phyloP scores from a whole-genome alignment of 2,329 filamentous ascomycete genomes.

The Capronia epimyces region DNA sequence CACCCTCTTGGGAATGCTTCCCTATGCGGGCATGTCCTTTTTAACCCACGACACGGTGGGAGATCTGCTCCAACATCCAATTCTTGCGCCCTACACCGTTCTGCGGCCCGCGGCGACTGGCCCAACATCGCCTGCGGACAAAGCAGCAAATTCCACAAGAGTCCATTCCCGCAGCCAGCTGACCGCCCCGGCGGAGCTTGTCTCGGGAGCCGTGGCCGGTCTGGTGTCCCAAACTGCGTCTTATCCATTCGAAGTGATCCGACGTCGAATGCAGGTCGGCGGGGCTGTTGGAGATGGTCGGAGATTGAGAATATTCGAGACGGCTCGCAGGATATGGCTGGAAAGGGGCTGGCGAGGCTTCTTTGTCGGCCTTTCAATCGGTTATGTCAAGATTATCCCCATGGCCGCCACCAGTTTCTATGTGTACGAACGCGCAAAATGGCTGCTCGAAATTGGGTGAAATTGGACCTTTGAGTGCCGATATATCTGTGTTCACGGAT shows the following conservation, averaged over 20 bases:
- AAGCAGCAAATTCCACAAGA: slow-evolving; percentile 34
- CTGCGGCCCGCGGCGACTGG: slow-evolving; percentile 48
- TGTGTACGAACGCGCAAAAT: slow-evolving; percentile 61
- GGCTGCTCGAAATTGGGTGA: slow-evolving; percentile 55
- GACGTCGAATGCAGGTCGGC: slow-evolving; percentile 91
- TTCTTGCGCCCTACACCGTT: slow-evolving; percentile 68
- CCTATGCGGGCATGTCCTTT: slow-evolving; percentile 93
- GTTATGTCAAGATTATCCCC: slow-evolving; percentile 89
- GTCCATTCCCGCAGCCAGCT: slow-evolving; percentile 60
- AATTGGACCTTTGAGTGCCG: not conserved
- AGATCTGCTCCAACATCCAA: slow-evolving; percentile 69
- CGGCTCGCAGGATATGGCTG: slow-evolving; percentile 64
- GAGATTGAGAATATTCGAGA: slow-evolving; percentile 71
- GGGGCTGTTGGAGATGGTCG: slow-evolving; percentile 89
- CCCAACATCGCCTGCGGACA: slow-evolving; percentile 31
- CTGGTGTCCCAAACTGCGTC: slow-evolving; percentile 85
- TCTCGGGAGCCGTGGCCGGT: slow-evolving; percentile 77
- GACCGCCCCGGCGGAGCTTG: slow-evolving; percentile 79
- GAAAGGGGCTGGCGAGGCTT: slow-evolving; percentile 77
- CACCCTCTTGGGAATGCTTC: slow-evolving; percentile 89
- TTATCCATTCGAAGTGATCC: slow-evolving; percentile 88
- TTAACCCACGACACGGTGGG: slow-evolving; percentile 87
- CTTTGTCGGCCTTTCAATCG: slow-evolving; percentile 88
- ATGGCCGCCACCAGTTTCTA: slow-evolving; percentile 72
- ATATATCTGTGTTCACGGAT: no score